Base-by-base conservation (phyloP, 768 basidiomycete species). In the Thelephora aurantiotincta region DNA sequence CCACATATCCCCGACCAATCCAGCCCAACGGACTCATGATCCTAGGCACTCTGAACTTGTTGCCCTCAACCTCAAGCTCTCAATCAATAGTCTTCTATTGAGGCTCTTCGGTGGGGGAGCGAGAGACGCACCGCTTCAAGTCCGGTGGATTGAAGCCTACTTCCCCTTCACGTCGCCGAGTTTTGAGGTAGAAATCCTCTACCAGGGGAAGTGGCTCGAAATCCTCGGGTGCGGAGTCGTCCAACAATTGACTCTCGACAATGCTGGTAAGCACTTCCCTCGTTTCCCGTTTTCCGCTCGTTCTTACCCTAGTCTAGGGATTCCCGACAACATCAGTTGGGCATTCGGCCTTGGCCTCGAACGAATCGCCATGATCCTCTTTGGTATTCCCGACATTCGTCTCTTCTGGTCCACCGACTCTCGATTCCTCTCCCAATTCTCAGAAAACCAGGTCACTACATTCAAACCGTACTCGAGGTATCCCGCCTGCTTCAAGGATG, bases 111-210 rank as follows among this genome's bases (percentile, higher is more conserved):
- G 86, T 3, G 74, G 68, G 11, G 67, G 68, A 22, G 69, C 63
- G 19, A 68, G 67, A 14, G 68, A 73, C 34, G 75, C 85, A 44
- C 93, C 96, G 20, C 68, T 99, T 51, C 71, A 77, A 52, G 84
- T 99, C 22, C 72, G 96, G 18, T 99, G 96, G 96, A 97, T 98
- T 53, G 91, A 97, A 60, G 90, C 94, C 2, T 89, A 86, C 58
- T 98, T 99, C 66, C 96, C 96, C 1, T 99, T 94, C 72, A 99
- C 96, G 48, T 85, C 81, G 50, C 96, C 96, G 7, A 96, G 92
- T 60, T 99, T 88, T 59, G 94, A 99, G 60, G 93, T 99, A 36
- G 96, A 99, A 61, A 92, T 98, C 4, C 83, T 93, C 64, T 98
- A 86, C 68, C 78, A 82, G 48, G 96, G 91, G 1, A 85, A 93